phyloP scores from a whole-genome alignment of 768 basidiomycete genomes.

The Termitomyces sp. region DNA sequence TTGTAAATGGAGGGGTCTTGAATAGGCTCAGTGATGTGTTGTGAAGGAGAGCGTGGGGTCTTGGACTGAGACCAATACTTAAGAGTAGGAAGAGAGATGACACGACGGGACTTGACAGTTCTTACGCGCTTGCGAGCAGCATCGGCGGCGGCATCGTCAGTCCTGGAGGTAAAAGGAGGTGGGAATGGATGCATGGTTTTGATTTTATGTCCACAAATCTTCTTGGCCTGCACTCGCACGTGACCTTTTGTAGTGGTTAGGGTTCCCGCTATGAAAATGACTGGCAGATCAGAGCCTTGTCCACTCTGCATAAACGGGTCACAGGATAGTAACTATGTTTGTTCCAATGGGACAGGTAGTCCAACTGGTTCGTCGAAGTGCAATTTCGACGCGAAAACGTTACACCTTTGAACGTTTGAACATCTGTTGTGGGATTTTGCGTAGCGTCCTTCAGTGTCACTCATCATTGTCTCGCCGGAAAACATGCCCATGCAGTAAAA shows the following conservation, averaged over 20 bases:
- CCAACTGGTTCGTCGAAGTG: too few species aligned
- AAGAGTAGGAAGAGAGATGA: conserved; percentile 27
- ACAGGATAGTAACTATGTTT: too few species aligned
- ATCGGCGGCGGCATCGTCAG: conserved; percentile 36
- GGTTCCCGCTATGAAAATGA: too few species aligned
- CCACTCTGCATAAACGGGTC: too few species aligned
- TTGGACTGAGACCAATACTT: conserved; percentile 9
- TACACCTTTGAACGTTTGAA: too few species aligned
- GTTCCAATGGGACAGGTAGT: too few species aligned
- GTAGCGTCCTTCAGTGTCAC: conserved; percentile 2
- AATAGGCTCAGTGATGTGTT: not conserved
- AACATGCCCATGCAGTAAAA: conserved; percentile 57
- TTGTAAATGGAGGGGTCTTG: not conserved
- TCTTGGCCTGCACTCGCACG: too few species aligned
- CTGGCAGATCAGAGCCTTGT: too few species aligned
- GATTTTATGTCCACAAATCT: too few species aligned
- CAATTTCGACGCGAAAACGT: too few species aligned
- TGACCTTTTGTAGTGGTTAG: too few species aligned
- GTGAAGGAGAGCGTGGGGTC: not conserved
- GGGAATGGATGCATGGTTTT: conserved; percentile 4
- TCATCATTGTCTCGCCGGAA: conserved; percentile 4
- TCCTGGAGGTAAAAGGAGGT: conserved; percentile 34
- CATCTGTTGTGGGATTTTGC: too few species aligned
- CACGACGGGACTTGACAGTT: conserved; percentile 25
- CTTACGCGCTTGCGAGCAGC: conserved; percentile 41